These are phyloP conservation scores for Neopestalotiopsis sp. DNA, from an alignment of 2,329 filamentous ascomycete species.

Conservation along the genomic window DNA sequence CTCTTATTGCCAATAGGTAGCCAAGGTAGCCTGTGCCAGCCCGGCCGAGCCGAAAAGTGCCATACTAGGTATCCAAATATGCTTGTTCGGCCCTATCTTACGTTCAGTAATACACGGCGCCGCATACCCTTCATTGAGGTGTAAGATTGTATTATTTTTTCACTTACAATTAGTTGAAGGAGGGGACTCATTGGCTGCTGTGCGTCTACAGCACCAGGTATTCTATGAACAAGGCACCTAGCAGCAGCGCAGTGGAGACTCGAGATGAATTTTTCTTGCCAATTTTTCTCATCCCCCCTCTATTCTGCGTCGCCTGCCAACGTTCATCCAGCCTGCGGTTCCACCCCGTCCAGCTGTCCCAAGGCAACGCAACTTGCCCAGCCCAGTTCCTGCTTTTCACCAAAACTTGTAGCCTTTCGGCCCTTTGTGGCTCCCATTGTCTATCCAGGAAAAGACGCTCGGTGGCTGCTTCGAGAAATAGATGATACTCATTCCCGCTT, in stretches of 20 bases:
- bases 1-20: neutral
- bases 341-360: constrained; percentile 9
- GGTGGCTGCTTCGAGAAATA: neutral
- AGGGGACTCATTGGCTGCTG: constrained; percentile 1
- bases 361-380: neutral
- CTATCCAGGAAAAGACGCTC: neutral
- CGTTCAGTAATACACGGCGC: constrained; percentile 5
- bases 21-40: neutral
- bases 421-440: neutral
- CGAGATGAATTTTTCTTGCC: neutral
- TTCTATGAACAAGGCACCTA: neutral
- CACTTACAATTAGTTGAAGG: neutral
- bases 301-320: constrained; percentile 12
- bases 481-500: constrained; percentile 10
- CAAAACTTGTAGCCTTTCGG: neutral
- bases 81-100: constrained; percentile 8
- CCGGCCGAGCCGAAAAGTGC: constrained; percentile 3
- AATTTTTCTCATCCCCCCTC: neutral
- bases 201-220: neutral
- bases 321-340: constrained; percentile 3
- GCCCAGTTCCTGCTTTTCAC: neutral
- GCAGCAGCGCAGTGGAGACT: neutral
- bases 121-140: neutral
- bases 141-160: neutral
- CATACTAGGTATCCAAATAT: neutral